Percentiles rank a stretch among this genome's conserved stretches.
Evolutionary conservation across 2,329 filamentous ascomycete species (phyloP).

Genomic region (Aspergillus persii): DNA sequence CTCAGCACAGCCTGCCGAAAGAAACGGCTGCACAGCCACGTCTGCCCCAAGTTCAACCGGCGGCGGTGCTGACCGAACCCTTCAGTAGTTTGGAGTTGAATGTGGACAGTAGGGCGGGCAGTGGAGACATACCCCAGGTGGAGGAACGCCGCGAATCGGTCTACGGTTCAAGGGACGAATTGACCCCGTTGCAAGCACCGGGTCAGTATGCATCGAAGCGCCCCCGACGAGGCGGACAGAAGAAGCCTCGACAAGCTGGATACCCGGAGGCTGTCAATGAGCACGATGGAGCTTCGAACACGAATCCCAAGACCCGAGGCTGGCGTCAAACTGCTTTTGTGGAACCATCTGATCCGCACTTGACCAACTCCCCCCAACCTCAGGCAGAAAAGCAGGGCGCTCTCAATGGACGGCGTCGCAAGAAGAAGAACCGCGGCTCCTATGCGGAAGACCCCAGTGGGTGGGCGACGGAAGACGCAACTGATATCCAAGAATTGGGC

Average conservation of each 20-base stretch:
- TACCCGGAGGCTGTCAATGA: slow-evolving; percentile 30
- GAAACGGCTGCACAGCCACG: slow-evolving; percentile 19
- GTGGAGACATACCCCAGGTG: slow-evolving; percentile 9
- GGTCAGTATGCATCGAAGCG: slow-evolving; percentile 32
- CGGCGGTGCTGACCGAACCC: slow-evolving; percentile 43
- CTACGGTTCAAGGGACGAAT: slow-evolving; percentile 18
- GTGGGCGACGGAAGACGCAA: slow-evolving; percentile 95
- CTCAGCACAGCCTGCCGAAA: slow-evolving; percentile 25
- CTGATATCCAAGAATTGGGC: slow-evolving; percentile 86
- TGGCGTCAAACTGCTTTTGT: slow-evolving; percentile 68
- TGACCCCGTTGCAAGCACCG: slow-evolving; percentile 22
- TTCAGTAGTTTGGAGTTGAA: slow-evolving; percentile 43
- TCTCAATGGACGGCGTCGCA: slow-evolving; percentile 43
- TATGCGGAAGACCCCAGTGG: slow-evolving; percentile 66
- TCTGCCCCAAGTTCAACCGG: slow-evolving; percentile 23
- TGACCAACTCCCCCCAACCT: slow-evolving; percentile 30
- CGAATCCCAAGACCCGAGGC: slow-evolving; percentile 55
- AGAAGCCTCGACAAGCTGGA: slow-evolving; percentile 47
- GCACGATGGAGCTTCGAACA: slow-evolving; percentile 31
- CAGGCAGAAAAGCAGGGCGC: slow-evolving; percentile 24
- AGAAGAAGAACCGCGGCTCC: slow-evolving; percentile 42
- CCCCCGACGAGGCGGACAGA: slow-evolving; percentile 47
- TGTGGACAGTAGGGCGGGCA: slow-evolving; percentile 21
- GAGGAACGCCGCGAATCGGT: slow-evolving; percentile 17
- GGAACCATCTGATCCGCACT: slow-evolving; percentile 51